Evolutionary conservation across 73 alveolate genomes (phyloP).

Genomic region (Paramecium tetraurelia): DNA sequence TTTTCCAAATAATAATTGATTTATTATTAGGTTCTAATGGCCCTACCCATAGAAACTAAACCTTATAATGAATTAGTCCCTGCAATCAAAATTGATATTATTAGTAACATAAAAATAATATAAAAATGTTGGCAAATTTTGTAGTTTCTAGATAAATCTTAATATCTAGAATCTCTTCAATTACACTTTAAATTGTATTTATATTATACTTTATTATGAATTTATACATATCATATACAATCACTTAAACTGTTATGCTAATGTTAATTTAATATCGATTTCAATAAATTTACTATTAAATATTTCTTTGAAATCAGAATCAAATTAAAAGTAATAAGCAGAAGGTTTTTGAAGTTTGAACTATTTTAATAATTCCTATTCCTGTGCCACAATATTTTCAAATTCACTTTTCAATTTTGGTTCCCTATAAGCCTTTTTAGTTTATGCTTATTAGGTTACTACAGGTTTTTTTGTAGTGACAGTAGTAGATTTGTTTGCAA

Average conservation of each 20-base stretch:
- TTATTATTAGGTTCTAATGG: neutral
- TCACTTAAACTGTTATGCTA: neutral
- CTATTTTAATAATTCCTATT: neutral
- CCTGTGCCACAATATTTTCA: neutral
- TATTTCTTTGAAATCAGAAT: neutral
- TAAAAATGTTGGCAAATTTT: neutral
- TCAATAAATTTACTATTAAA: neutral
- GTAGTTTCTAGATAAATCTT: conserved; percentile 25
- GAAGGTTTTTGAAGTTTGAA: neutral
- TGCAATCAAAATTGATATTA: neutral
- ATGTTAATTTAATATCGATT: neutral
- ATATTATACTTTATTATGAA: neutral
- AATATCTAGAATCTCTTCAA: neutral
- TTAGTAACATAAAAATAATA: neutral
- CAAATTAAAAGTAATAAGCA: neutral
- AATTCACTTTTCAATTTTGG: neutral
- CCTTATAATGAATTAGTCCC: neutral
- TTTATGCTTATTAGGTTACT: neutral
- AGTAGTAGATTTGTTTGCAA: neutral
- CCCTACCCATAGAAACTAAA: neutral
- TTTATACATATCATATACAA: neutral
- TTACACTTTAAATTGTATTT: neutral
- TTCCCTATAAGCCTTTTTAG: neutral
- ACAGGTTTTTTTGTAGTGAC: neutral
- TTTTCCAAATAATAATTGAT: neutral